Percentiles rank a stretch among this genome's conserved stretches.
These are phyloP conservation scores for Cucurbita moschata DNA, from an alignment of 306 rosid genomes.

Conservation along the genomic window DNA sequence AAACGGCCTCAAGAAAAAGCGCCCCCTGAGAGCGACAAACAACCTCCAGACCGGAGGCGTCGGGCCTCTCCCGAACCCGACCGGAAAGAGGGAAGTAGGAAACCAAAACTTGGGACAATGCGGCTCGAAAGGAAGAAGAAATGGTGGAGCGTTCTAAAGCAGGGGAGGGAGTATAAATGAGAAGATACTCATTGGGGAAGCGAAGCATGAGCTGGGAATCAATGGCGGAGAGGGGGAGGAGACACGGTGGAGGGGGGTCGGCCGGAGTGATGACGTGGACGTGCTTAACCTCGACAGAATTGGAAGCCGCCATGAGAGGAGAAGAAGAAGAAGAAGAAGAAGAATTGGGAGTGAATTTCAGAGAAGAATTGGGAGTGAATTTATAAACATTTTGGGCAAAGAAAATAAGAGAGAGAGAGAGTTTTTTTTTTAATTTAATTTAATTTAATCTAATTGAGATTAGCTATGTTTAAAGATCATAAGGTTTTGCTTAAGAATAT, in stretches of 20 bases:
- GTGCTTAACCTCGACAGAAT: conserved; percentile 36
- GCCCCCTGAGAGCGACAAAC: conserved; percentile 63
- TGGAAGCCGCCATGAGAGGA: conserved; percentile 26
- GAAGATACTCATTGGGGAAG: conserved; percentile 66
- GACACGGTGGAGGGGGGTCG: conserved; percentile 40
- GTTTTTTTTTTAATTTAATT: too few species aligned
- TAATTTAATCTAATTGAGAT: too few species aligned
- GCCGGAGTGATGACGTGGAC: conserved; percentile 44
- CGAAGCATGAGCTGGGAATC: conserved; percentile 88
- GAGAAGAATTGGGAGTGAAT: background rate
- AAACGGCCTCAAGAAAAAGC: conserved; percentile 49
- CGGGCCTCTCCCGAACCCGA: conserved; percentile 27
- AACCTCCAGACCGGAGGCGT: conserved; percentile 41
- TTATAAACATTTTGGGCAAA: background rate
- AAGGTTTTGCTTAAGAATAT: too few species aligned
- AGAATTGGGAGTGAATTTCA: background rate
- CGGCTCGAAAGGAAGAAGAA: conserved; percentile 28
- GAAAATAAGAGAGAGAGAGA: background rate
- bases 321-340: background rate
- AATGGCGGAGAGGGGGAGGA: conserved; percentile 48
- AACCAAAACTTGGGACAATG: conserved; percentile 50
- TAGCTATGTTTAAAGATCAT: too few species aligned
- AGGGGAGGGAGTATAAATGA: conserved; percentile 29
- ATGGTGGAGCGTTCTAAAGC: conserved; percentile 16
- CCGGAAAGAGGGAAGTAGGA: conserved; percentile 68